Evolutionary conservation across 306 rosid species (phyloP).

Genomic region (Ceratonia siliqua): DNA sequence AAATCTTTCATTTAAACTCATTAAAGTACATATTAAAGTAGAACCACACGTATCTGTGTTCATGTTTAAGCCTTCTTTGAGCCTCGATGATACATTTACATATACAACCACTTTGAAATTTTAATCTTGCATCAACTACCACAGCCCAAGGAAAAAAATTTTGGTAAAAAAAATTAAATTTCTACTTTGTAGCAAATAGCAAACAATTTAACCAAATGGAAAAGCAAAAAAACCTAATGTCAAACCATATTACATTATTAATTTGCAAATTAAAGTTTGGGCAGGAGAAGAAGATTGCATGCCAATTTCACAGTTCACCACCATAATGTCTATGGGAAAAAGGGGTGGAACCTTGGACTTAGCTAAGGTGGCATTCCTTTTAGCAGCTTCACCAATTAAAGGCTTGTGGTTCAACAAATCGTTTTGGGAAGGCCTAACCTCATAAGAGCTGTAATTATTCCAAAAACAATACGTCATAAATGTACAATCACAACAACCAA

Average conservation of each 20-base stretch:
- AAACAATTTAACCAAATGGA: neutral
- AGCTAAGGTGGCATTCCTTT: slow-evolving; percentile 34
- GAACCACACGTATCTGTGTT: neutral
- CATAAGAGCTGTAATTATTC: slow-evolving; percentile 53
- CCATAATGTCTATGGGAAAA: slow-evolving; percentile 13
- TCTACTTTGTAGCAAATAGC: neutral
- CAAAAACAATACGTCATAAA: slow-evolving; percentile 8
- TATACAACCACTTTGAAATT: neutral
- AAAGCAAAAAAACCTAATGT: neutral
- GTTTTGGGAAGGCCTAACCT: slow-evolving; percentile 38
- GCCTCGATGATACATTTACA: neutral
- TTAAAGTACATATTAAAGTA: slow-evolving; percentile 2
- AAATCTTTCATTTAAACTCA: neutral
- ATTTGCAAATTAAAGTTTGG: neutral
- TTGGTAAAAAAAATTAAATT: slow-evolving; percentile 1
- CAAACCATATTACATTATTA: slow-evolving; percentile 28
- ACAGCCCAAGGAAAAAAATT: neutral
- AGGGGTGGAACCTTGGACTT: slow-evolving; percentile 63
- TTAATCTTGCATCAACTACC: slow-evolving; percentile 12
- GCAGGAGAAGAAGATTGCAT: slow-evolving; percentile 7
- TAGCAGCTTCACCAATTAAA: slow-evolving; percentile 44
- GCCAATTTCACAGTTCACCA: slow-evolving; percentile 23
- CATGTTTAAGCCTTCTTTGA: neutral
- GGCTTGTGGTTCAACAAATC: slow-evolving; percentile 41
- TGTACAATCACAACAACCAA: neutral